These are phyloP conservation scores for Fusarium cicatricum DNA, from an alignment of 2,329 filamentous ascomycete species.

Conservation along the genomic window DNA sequence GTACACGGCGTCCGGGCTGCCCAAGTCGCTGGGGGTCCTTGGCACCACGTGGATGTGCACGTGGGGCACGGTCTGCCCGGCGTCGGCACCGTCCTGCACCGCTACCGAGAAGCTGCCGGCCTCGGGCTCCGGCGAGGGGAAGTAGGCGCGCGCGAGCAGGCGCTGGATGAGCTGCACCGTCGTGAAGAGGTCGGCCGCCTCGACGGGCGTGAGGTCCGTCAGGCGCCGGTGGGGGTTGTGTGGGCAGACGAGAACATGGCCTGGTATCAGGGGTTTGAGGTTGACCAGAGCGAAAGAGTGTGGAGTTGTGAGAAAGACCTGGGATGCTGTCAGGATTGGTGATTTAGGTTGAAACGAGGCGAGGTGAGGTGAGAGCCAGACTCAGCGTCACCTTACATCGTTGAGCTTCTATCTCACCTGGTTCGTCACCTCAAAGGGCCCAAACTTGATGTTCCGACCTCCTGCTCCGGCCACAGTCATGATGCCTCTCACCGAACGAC, in stretches of 20 bases:
- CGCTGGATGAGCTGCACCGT: slow-evolving; percentile 83
- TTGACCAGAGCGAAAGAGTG: slow-evolving; percentile 91
- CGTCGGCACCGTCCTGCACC: slow-evolving; percentile 89
- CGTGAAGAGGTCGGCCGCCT: slow-evolving; percentile 84
- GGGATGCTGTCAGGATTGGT: slow-evolving; percentile 10
- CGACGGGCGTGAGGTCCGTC: slow-evolving; percentile 73
- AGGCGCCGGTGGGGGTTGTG: slow-evolving; percentile 74
- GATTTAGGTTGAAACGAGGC: not conserved
- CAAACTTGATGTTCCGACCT: slow-evolving; percentile 66
- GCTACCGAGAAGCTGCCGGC: slow-evolving; percentile 89
- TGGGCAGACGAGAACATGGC: slow-evolving; percentile 92
- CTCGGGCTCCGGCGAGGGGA: slow-evolving; percentile 58
- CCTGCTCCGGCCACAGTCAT: slow-evolving; percentile 44
- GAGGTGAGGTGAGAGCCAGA: not conserved
- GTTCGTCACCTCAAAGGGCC: slow-evolving; percentile 77
- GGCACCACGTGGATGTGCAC: slow-evolving; percentile 94
- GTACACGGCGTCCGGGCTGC: too few species aligned
- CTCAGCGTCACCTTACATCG: too few species aligned
- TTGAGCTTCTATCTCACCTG: slow-evolving; percentile 61
- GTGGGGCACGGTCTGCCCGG: slow-evolving; percentile 93
- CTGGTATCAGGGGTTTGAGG: slow-evolving; percentile 90
- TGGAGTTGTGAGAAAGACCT: slow-evolving; percentile 88
- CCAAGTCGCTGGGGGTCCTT: slow-evolving; percentile 65
- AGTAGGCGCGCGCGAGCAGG: slow-evolving; percentile 72
- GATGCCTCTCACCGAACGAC: slow-evolving; percentile 29